These are phyloP conservation scores for Lactarius sanguifluus DNA, from an alignment of 768 basidiomycete genomes.

Conservation along the genomic window DNA sequence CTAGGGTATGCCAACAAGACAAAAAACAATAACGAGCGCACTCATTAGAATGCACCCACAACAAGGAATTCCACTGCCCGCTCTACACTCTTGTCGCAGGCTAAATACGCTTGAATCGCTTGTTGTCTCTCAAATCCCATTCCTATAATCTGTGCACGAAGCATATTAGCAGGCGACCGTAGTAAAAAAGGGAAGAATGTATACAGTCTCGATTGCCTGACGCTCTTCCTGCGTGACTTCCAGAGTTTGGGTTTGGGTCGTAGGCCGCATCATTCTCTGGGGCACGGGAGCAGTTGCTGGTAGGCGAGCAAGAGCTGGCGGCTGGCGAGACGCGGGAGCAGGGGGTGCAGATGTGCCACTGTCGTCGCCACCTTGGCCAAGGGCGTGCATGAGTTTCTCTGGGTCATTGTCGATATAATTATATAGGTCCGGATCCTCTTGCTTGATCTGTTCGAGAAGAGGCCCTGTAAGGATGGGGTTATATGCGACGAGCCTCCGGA, in stretches of 20 bases:
- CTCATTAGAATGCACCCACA: neutral
- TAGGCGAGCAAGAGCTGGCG: neutral
- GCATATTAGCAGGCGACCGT: neutral
- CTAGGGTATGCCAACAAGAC: neutral
- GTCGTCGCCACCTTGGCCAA: neutral
- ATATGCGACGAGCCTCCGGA: conserved; percentile 68
- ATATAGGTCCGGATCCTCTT: conserved; percentile 72
- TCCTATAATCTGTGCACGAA: neutral
- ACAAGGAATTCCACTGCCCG: neutral
- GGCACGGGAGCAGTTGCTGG: neutral
- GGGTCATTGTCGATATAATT: conserved; percentile 71
- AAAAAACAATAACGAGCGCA: neutral
- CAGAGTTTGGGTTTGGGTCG: neutral
- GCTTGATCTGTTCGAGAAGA: conserved; percentile 77
- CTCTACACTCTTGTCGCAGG: conserved; percentile 6
- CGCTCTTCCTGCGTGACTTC: neutral
- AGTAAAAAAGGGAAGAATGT: neutral
- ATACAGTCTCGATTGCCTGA: neutral
- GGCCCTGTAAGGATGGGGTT: conserved; percentile 81
- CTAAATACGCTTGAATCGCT: neutral
- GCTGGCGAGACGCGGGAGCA: too few species aligned
- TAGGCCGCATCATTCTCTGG: neutral
- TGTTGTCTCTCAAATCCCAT: conserved; percentile 6
- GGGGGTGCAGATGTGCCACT: neutral
- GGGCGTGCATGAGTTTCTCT: conserved; percentile 50